Percentiles rank a stretch among this genome's conserved stretches.
phyloP scores from a whole-genome alignment of 305 asterid species.

The Fraxinus velutina region DNA sequence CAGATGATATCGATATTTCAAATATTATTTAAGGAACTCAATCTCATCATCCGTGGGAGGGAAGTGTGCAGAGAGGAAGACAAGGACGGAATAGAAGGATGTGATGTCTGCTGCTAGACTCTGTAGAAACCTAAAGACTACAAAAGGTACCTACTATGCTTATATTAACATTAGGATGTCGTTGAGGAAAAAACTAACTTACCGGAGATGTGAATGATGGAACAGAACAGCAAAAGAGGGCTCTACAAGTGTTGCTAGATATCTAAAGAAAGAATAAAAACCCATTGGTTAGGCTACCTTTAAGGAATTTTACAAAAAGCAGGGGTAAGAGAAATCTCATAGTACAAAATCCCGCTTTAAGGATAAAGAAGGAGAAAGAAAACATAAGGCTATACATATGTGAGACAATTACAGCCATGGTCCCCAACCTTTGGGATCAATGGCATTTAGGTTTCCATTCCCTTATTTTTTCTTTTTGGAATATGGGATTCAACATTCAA shows the following conservation, averaged over 20 bases:
- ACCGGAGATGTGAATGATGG: slow-evolving; percentile 58
- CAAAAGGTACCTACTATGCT: slow-evolving; percentile 17
- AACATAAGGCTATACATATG: slow-evolving; percentile 2
- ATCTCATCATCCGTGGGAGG: slow-evolving; percentile 4
- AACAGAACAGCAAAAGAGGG: slow-evolving; percentile 57
- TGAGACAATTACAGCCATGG: not conserved
- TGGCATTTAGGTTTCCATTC: not conserved
- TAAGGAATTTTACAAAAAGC: slow-evolving; percentile 15
- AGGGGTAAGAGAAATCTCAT: slow-evolving; percentile 11
- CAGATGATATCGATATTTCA: not conserved
- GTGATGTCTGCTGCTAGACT: slow-evolving; percentile 16
- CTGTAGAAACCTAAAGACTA: slow-evolving; percentile 10
- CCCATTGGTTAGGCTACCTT: slow-evolving; percentile 56
- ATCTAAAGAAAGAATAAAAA: slow-evolving; percentile 76
- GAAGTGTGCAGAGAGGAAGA: not conserved
- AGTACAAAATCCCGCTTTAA: slow-evolving; percentile 5
- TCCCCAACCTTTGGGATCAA: not conserved
- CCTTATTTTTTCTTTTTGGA: not conserved
- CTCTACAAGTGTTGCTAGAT: slow-evolving; percentile 76
- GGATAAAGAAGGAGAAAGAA: slow-evolving; percentile 20
- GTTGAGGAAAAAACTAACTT: slow-evolving; percentile 43
- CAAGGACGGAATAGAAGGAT: slow-evolving; percentile 18
- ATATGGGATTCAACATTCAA: not conserved
- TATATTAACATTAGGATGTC: slow-evolving; percentile 14
- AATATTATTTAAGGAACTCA: slow-evolving; percentile 16